These are phyloP conservation scores for Schwanniomyces yamadae DNA, from an alignment of 805 yeast genomes.

Conservation along the genomic window DNA sequence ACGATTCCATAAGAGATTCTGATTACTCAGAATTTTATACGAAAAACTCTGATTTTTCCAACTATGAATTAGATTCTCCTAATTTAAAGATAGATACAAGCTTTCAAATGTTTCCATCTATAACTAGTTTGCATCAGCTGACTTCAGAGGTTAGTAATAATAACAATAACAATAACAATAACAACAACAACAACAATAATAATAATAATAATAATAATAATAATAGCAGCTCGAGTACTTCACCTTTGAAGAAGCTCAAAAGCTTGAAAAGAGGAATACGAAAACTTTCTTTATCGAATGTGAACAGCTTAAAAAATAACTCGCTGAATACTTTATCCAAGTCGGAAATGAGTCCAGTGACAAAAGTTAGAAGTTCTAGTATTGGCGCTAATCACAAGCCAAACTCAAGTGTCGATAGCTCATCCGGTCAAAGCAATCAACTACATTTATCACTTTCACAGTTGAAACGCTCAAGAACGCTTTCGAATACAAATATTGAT, in stretches of 20 bases:
- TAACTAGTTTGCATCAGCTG: not conserved
- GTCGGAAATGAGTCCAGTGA: conserved; percentile 14
- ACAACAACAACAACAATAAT: not conserved
- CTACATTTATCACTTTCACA: not conserved
- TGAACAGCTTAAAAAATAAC: conserved; percentile 8
- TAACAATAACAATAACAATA: not conserved
- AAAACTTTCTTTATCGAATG: conserved; percentile 13
- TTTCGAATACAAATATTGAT: conserved; percentile 11
- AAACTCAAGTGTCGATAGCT: conserved; percentile 4
- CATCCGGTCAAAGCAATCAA: not conserved
- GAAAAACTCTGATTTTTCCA: conserved; percentile 5
- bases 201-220: not conserved
- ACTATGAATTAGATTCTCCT: conserved; percentile 19
- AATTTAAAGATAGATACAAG: conserved; percentile 10
- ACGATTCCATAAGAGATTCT: conserved; percentile 7
- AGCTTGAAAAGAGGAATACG: conserved; percentile 39
- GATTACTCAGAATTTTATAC: conserved; percentile 9
- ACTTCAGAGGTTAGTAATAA: not conserved
- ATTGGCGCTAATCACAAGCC: conserved; percentile 2
- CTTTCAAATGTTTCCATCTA: conserved; percentile 12
- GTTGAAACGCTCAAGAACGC: conserved; percentile 18
- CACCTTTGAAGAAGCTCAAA: conserved; percentile 37
- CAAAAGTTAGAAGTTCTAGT: conserved; percentile 5
- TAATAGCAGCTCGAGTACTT: conserved; percentile 10
- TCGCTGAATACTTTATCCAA: conserved; percentile 3